Conservation (phyloP, 176 grass and related monocot species). For the Cocos nucifera region DNA sequence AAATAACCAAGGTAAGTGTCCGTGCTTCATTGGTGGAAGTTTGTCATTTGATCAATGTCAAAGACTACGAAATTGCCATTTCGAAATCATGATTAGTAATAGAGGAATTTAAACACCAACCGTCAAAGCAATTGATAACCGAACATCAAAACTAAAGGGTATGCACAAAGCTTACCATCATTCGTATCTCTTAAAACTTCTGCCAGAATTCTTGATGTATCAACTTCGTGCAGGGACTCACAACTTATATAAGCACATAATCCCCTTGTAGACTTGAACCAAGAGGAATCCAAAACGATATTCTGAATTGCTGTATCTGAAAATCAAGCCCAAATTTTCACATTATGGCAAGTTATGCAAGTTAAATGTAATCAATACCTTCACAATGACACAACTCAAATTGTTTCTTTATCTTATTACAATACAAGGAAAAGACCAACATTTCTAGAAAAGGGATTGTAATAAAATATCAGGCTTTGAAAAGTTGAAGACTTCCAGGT, state of each 20-base stretch:
- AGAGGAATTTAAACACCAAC: too few species aligned
- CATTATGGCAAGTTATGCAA: background rate
- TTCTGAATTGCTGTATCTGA: conserved; percentile 69
- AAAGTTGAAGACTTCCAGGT: too few species aligned
- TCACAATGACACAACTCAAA: too few species aligned
- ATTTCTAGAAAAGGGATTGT: too few species aligned
- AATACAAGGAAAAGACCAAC: background rate
- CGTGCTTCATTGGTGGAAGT: too few species aligned
- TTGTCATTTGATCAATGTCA: too few species aligned
- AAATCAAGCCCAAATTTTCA: conserved; percentile 9
- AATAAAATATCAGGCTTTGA: too few species aligned
- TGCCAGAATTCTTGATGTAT: conserved; percentile 66
- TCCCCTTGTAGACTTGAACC: conserved; percentile 57
- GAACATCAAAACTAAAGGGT: background rate
- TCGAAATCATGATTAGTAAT: too few species aligned
- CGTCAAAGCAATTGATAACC: background rate
- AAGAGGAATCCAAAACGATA: conserved; percentile 62
- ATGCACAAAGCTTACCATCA: conserved; percentile 34
- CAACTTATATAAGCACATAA: conserved; percentile 91
- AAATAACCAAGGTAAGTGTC: too few species aligned
- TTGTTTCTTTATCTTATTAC: background rate
- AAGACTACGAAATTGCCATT: too few species aligned
- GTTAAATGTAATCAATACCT: background rate
- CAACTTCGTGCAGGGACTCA: conserved; percentile 57
- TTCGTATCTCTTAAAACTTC: conserved; percentile 25